Evolutionary conservation across 352 stramenopile species (phyloP).

Genomic region (Globisporangium spinosum): DNA sequence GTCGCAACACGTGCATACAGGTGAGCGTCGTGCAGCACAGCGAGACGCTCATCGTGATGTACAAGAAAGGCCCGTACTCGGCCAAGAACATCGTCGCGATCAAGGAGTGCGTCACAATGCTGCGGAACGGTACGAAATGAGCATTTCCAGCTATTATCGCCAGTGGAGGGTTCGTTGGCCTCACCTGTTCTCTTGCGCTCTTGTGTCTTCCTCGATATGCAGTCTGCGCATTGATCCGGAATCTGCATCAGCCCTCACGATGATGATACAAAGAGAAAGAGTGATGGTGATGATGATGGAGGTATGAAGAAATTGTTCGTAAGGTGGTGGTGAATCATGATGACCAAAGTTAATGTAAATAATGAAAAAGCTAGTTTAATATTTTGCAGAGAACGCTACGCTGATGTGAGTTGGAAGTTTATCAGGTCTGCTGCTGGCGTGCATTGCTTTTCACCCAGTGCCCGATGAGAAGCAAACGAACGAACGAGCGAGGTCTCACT

Average conservation of each 20-base stretch:
- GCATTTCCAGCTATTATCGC: neutral
- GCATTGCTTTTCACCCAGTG: neutral
- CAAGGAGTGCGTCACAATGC: slow-evolving; percentile 73
- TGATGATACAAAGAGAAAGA: slow-evolving; percentile 21
- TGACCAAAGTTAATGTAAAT: slow-evolving; percentile 1
- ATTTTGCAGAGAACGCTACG: neutral
- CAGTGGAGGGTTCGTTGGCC: neutral
- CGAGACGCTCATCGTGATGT: slow-evolving; percentile 82
- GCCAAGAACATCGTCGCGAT: slow-evolving; percentile 72
- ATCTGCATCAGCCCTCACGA: slow-evolving; percentile 59
- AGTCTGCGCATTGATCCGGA: slow-evolving; percentile 69
- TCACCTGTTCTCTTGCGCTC: neutral
- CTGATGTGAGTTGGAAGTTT: neutral
- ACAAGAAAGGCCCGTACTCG: slow-evolving; percentile 74
- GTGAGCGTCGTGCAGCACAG: slow-evolving; percentile 79
- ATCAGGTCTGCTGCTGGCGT: neutral
- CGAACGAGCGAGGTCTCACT: neutral
- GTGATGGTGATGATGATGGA: neutral
- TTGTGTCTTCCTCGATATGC: neutral
- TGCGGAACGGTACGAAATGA: slow-evolving; percentile 56
- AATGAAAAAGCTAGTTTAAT: slow-evolving; percentile 2
- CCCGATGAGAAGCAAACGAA: neutral
- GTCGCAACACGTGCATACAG: slow-evolving; percentile 81
- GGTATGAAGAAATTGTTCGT: neutral
- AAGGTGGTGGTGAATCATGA: neutral